Base-by-base conservation (phyloP, 495 filamentous ascomycete genomes). In the Aspergillus diversus region DNA sequence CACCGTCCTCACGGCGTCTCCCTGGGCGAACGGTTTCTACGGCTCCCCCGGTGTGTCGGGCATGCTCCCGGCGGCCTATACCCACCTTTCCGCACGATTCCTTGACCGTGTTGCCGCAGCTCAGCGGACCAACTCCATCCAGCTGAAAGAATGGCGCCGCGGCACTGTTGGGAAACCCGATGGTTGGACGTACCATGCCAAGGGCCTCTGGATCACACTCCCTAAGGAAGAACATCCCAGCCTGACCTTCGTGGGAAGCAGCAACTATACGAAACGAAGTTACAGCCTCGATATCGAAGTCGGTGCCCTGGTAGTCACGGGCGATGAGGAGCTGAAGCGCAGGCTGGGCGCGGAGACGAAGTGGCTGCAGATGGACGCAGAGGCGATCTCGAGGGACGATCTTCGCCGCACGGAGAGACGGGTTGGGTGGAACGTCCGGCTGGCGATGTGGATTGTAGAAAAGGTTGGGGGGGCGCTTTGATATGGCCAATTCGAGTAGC, bases 171-270 rank as follows among this genome's bases (percentile, higher is more conserved):
- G 88, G 32, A 85, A 92, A 68, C 86, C 87, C 0, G 89, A 81
- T 16, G 96, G 91, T 2, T 99, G 95, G 95, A 97, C 93, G 0
- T 99, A 99, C 71, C 95, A 99, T 69, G 95, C 95, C 53, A 99
- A 99, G 76, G 95, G 95, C 0, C 80, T 99, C 3, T 99, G 95
- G 95, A 83, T 97, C 27, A 92, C 91, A 0, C 75, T 97, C 12
- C 87, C 88, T 0, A 65, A 70, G 48, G 77, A 78, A 53, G 73
- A 80, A 63, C 57, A 77, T 48, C 92, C 94, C 3, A 90, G 89
- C 55, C 83, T 97, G 31, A 93, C 86, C 31, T 79, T 97, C 3
- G 86, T 99, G 5, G 95, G 95, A 0, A 93, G 89, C 67, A 94
- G 90, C 47, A 99, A 99, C 72, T 99, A 97, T 75, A 99, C 95